Base-by-base conservation (phyloP, 2,329 filamentous ascomycete genomes). In the Colletotrichum chlorophyti region DNA sequence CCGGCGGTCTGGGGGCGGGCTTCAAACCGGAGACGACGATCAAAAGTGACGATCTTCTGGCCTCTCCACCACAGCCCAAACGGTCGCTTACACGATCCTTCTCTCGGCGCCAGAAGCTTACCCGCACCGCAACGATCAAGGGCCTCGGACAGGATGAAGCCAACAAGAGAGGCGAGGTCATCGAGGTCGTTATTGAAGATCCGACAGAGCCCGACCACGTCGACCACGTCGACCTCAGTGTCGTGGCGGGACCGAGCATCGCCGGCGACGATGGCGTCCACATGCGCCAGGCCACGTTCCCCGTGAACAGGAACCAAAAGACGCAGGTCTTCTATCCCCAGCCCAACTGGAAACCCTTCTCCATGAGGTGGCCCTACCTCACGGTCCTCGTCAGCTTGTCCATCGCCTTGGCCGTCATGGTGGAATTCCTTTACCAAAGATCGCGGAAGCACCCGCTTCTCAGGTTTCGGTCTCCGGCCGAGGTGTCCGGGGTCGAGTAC, bases 311-410 rank as follows among this genome's bases (percentile, higher is more conserved):
- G 32, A 68, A 72, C 14, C 70, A 74, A 52, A 74, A 73, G 48
- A 76, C 76, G 0, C 75, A 84, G 52, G 71, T 85, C 1, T 86
- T 86, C 63, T 87, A 85, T 61, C 85, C 85, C 1, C 82, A 84
- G 57, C 83, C 85, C 3, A 83, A 89, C 68, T 89, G 86, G 87
- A 87, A 85, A 66, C 87, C 86, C 0, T 82, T 87, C 60, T 81
- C 82, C 0, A 89, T 89, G 84, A 77, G 83, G 26, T 83, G 82
- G 78, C 83, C 83, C 0, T 89, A 87, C 64, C 75, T 89, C 3
- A 65, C 73, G 1, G 68, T 76, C 31, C 73, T 89, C 15, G 76
- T 88, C 21, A 10, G 83, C 1, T 59, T 88, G 9, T 87, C 86
- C 0, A 57, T 84, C 6, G 71, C 68, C 0, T 72, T 89, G 23